Evolutionary conservation across 1,284 basidiomycete species (phyloP).

Genomic region (Trametes sp.): DNA sequence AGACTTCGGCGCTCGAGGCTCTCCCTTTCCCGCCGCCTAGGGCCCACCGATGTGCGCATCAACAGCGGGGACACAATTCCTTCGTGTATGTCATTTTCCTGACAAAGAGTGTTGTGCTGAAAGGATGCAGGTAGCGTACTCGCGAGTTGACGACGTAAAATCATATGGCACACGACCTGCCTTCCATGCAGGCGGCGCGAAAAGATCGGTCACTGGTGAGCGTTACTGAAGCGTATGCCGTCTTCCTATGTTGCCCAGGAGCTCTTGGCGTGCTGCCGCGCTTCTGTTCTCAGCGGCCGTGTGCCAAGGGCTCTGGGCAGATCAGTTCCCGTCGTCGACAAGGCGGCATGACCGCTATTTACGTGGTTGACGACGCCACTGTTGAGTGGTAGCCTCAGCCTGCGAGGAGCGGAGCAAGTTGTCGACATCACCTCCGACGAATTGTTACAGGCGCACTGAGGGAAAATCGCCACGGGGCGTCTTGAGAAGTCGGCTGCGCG

Average conservation of each 20-base stretch:
- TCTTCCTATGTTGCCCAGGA: neutral
- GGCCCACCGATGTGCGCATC: no score
- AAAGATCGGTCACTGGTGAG: neutral
- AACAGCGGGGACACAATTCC: no score
- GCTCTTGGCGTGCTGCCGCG: constrained; percentile 3
- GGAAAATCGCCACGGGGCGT: constrained; percentile 1
- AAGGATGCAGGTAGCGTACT: neutral
- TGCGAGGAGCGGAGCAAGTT: neutral
- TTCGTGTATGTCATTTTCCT: no score
- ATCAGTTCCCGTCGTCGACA: neutral
- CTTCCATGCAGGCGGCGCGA: neutral
- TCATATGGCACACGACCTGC: neutral
- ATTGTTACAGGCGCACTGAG: neutral
- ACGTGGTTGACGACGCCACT: neutral
- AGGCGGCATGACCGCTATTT: neutral
- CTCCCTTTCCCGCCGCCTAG: no score
- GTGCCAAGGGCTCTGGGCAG: constrained; percentile 7
- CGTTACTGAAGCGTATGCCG: neutral
- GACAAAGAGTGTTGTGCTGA: no score
- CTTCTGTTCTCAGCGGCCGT: neutral
- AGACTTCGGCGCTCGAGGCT: no score
- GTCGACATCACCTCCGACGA: neutral
- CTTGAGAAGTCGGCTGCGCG: neutral
- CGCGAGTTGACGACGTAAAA: neutral
- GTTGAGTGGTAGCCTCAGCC: neutral